Conservation (phyloP, 805 yeast species). For the Alloascoidea hylecoeti region DNA sequence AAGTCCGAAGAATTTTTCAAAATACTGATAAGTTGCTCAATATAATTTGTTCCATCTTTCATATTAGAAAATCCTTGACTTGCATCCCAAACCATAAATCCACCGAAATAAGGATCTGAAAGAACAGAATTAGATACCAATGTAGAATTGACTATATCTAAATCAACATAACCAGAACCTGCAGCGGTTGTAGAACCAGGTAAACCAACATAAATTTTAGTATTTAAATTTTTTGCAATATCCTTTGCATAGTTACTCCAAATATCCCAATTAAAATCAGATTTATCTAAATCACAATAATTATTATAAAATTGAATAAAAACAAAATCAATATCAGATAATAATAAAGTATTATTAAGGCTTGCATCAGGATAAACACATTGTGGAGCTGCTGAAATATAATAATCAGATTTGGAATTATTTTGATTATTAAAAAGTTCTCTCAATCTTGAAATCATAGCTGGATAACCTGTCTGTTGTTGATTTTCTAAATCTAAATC, state of each 20-base stretch:
- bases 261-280: constrained; percentile 50
- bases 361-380: constrained; percentile 76
- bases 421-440: constrained; percentile 32
- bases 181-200: constrained; percentile 47
- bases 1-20: too few species aligned
- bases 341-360: constrained; percentile 51
- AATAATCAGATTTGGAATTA: constrained; percentile 42
- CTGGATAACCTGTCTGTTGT: constrained; percentile 49
- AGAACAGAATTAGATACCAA: too few species aligned
- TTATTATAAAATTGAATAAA: constrained; percentile 84
- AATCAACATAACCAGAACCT: constrained; percentile 40
- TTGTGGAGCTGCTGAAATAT: constrained; percentile 85
- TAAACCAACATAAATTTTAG: constrained; percentile 60
- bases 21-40: too few species aligned
- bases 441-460: constrained; percentile 37
- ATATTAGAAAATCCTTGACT: constrained; percentile 38
- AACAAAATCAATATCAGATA: constrained; percentile 61
- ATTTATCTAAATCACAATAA: constrained; percentile 39
- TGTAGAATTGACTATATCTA: constrained; percentile 12
- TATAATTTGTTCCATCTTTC: constrained; percentile 30
- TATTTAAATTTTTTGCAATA: constrained; percentile 50
- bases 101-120: constrained; percentile 37
- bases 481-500: constrained; percentile 60
- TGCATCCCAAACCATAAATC: constrained; percentile 82
- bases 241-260: constrained; percentile 54